Conservation (phyloP, 495 filamentous ascomycete genomes). For the Neurospora hispaniola region DNA sequence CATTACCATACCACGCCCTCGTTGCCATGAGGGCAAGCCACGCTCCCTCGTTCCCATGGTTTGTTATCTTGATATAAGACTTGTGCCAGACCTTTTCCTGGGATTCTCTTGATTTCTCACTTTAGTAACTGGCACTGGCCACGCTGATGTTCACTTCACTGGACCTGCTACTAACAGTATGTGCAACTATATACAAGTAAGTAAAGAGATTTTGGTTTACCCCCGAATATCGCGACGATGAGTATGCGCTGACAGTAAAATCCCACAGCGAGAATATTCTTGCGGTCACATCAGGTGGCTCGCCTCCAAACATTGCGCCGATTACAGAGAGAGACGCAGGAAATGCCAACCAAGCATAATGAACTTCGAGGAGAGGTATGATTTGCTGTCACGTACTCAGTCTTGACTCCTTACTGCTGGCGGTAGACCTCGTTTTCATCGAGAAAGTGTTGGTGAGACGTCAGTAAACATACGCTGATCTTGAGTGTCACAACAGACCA, state of each 20-base stretch:
- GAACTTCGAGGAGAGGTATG: conserved; percentile 9
- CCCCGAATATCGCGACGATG: not conserved
- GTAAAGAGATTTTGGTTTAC: not conserved
- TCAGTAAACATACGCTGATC: not conserved
- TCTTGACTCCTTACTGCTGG: not conserved
- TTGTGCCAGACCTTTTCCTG: not conserved
- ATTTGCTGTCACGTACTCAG: not conserved
- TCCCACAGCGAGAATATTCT: conserved; percentile 4
- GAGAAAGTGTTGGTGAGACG: not conserved
- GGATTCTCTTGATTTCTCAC: not conserved
- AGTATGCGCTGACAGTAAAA: not conserved
- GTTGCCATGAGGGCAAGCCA: not conserved
- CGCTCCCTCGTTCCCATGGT: not conserved
- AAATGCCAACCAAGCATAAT: conserved; percentile 4
- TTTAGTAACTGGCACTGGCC: not conserved
- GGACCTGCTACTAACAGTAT: not conserved
- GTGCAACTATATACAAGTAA: conserved; percentile 5
- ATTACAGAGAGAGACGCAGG: not conserved
- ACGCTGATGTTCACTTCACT: not conserved
- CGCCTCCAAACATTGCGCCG: conserved; percentile 7
- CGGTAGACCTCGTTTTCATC: not conserved
- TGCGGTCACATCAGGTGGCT: conserved; percentile 11
- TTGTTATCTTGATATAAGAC: not conserved
- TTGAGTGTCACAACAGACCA: not conserved
- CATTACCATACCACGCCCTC: not conserved